Evolutionary conservation across 208 protist species (phyloP).

Genomic region (Wallacemonas sp.): DNA sequence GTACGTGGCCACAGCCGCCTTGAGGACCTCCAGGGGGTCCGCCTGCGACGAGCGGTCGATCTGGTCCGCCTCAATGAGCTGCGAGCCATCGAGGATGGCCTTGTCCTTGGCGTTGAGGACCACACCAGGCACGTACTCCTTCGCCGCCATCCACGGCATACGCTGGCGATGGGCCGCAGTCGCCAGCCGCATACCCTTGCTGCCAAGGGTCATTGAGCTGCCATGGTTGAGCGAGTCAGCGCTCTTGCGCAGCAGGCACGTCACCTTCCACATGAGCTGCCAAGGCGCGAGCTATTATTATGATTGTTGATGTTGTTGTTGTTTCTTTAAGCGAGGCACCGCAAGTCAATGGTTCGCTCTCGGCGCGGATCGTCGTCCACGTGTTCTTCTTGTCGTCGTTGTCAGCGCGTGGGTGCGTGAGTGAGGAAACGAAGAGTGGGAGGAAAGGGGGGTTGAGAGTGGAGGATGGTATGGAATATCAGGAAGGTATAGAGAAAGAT

Average conservation of each 20-base stretch:
- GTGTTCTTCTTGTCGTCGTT: too few species aligned
- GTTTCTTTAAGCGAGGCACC: neutral
- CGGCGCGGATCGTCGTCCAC: too few species aligned
- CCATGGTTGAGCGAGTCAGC: constrained; percentile 77
- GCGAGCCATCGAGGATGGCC: constrained; percentile 74
- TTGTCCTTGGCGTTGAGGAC: constrained; percentile 84
- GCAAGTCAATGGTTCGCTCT: neutral
- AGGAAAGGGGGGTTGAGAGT: neutral
- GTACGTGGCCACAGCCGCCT: constrained; percentile 69
- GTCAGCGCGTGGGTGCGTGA: neutral
- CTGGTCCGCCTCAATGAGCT: constrained; percentile 78
- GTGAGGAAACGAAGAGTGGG: neutral
- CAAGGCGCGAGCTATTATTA: neutral
- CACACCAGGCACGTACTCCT: constrained; percentile 81
- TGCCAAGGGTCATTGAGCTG: constrained; percentile 87
- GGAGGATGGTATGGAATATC: neutral
- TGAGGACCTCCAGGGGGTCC: constrained; percentile 84
- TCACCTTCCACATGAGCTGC: constrained; percentile 26
- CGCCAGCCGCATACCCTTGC: constrained; percentile 65
- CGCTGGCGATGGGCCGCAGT: constrained; percentile 72
- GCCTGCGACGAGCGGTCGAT: constrained; percentile 77
- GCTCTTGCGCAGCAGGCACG: constrained; percentile 23
- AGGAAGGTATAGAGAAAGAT: neutral
- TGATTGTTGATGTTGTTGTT: neutral
- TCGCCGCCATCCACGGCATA: constrained; percentile 88